Base-by-base conservation (phyloP, 78 protist species). In the Paulinella micropora region DNA sequence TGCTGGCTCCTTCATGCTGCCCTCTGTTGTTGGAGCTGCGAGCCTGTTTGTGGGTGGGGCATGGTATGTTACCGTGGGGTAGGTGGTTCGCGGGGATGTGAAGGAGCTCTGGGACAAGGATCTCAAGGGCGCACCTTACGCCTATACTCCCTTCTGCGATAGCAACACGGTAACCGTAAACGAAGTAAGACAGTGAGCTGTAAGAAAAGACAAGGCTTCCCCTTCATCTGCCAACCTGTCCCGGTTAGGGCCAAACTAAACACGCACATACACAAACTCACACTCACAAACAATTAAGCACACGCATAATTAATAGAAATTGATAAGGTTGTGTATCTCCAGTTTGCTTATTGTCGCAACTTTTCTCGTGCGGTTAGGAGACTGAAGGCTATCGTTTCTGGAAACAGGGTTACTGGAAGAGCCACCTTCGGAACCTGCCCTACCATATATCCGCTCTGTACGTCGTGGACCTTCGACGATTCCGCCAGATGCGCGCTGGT, bases 361-460 rank as follows among this genome's bases (percentile, higher is more conserved):
- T n/a, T n/a, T n/a, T n/a, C n/a, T n/a, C n/a, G n/a, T n/a, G n/a
- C n/a, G n/a, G n/a, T n/a, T n/a, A n/a, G n/a, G n/a, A n/a, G n/a
- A n/a, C n/a, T 86, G 91, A 88, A 9, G 98, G 98, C 31, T 97
- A 92, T 91, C 91, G 97, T 36, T 98, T 98, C 94, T 98, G 99
- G 99, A 90, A 93, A 0, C 73, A 87, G 34, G 96, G 96, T 15
- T 97, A 92, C 87, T 98, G 98, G 98, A 41, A 81, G n/a, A 88
- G 83, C 38, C 98, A 97, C 89, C 91, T 98, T 6, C 81, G 86
- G 3, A 96, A 96, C 31, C 29, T 34, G 23, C 96, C 96, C 39
- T 97, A 97, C 91, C 99, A 97, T 93, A 97, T 97, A 86, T 90
- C 90, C 85, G 99, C 99, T 1, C 94, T 98, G 36, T 98, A 92